These are phyloP conservation scores for Fraxinus pennsylvanica DNA, from an alignment of 257 asterid species.

Conservation along the genomic window DNA sequence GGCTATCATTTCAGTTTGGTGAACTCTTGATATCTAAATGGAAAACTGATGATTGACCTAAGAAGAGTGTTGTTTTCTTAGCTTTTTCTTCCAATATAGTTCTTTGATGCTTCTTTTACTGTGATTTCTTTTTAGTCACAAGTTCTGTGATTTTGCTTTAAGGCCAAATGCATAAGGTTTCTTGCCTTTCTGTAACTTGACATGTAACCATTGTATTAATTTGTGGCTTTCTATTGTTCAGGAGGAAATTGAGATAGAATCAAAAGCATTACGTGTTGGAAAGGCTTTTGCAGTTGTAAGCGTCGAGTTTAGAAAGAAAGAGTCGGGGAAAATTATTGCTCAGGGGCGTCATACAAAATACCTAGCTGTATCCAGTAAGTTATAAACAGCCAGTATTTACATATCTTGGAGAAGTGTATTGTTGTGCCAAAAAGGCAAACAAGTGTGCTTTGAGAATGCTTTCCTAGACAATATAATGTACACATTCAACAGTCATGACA, in stretches of 20 bases:
- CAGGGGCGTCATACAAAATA: conserved; percentile 89
- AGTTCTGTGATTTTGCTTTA: background rate
- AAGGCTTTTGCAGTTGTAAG: conserved; percentile 72
- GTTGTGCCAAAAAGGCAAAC: background rate
- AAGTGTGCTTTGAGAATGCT: background rate
- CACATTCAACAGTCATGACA: background rate
- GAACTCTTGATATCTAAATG: background rate
- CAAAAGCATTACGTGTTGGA: conserved; percentile 67
- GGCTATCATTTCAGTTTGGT: background rate
- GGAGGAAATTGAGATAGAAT: conserved; percentile 87
- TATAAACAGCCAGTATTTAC: conserved; percentile 35
- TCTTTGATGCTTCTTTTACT: background rate
- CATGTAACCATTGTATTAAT: conserved; percentile 7
- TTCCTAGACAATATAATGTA: background rate
- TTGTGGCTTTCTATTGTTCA: conserved; percentile 29
- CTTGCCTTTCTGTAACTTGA: background rate
- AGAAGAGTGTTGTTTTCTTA: background rate
- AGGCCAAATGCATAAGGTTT: background rate
- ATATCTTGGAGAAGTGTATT: background rate
- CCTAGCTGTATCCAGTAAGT: conserved; percentile 55
- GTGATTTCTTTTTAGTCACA: background rate
- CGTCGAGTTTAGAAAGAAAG: conserved; percentile 69
- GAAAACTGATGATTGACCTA: background rate
- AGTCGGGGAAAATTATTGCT: conserved; percentile 67
- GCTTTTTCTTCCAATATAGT: background rate